These are phyloP conservation scores for Haematococcus lacustris DNA, from an alignment of 139 green algal species.

Conservation along the genomic window DNA sequence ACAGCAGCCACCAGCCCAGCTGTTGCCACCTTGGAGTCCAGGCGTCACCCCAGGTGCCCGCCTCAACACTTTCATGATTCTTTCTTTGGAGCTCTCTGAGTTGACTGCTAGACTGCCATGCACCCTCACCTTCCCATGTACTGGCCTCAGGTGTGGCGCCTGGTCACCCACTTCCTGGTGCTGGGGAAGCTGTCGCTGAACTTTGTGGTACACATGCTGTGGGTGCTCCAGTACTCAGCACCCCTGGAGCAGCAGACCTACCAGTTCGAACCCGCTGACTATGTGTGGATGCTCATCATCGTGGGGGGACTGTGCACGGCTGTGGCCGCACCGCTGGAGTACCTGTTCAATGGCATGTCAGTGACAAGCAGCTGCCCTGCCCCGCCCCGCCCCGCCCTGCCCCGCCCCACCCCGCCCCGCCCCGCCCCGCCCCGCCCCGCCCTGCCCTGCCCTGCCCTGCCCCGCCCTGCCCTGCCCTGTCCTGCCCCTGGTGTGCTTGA, in stretches of 20 bases:
- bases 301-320: constrained; percentile 10
- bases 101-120: background rate
- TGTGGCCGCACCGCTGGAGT: too few species aligned
- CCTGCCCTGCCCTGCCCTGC: too few species aligned
- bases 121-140: background rate
- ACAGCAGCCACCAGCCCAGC: background rate
- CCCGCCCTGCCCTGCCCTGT: too few species aligned
- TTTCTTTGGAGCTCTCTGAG: too few species aligned
- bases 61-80: background rate
- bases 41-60: background rate
- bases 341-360: too few species aligned
- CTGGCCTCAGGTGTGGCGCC: constrained; percentile 49
- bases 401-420: too few species aligned
- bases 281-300: constrained; percentile 59
- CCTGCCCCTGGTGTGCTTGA: too few species aligned
- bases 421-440: too few species aligned
- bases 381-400: too few species aligned
- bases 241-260: constrained; percentile 48
- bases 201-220: constrained; percentile 41
- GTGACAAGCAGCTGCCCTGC: too few species aligned
- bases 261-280: constrained; percentile 52
- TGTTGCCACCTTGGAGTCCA: background rate
- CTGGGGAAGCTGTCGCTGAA: constrained; percentile 30
- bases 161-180: constrained; percentile 50
- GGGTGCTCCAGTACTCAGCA: constrained; percentile 38